Evolutionary conservation across 2,329 filamentous ascomycete genomes (phyloP), one percentile per base, ranked within the genome.

Genomic region (Aspergillus aculeatinus): DNA sequence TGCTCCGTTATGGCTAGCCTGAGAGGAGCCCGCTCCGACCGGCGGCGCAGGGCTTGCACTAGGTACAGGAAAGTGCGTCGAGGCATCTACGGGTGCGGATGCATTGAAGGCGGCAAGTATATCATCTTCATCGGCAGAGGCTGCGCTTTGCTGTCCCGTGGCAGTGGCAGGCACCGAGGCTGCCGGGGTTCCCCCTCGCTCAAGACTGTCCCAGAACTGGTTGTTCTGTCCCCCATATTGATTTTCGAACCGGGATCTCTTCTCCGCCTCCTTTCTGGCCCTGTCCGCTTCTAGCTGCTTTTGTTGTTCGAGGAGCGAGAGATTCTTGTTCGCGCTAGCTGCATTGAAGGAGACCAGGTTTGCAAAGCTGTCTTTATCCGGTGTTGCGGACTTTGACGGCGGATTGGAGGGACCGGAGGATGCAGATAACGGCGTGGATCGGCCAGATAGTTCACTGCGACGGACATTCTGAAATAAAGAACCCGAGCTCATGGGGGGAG

Each of bases 151-250:
- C n/a, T 81, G 81, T 51, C 39, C 16, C 14, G 79, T 76, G 58
- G 78, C 76, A 14, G 58, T 35, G 2, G 19, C 31, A 49, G 82
- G 78, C 35, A 82, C 74, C 23, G 71, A 60, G 27, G 77, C 64
- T 52, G 73, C 77, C 42, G 77, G 82, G 55, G 73, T 80, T 68
- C 80, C 82, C 48, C 79, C 79, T 64, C 80, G 81, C 31, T 86
- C 91, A 51, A 95, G 78, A 12, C 78, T 85, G 70, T 95, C 90
- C 87, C 89, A 93, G 72, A 92, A 91, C 62, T 87, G 86, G 11
- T 85, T 83, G 68, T 88, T 80, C 51, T 77, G 77, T 4, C 73
- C 86, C 2, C 91, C 92, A 75, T 92, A 97, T 62, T 94, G 87
- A 31, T 85, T 83, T 65, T 95, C 91, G 68, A 88, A 85, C 72